Percentiles rank a stretch among this genome's conserved stretches.
Evolutionary conservation across 2,329 filamentous ascomycete genomes (phyloP).

Genomic region (Nemania serpens): DNA sequence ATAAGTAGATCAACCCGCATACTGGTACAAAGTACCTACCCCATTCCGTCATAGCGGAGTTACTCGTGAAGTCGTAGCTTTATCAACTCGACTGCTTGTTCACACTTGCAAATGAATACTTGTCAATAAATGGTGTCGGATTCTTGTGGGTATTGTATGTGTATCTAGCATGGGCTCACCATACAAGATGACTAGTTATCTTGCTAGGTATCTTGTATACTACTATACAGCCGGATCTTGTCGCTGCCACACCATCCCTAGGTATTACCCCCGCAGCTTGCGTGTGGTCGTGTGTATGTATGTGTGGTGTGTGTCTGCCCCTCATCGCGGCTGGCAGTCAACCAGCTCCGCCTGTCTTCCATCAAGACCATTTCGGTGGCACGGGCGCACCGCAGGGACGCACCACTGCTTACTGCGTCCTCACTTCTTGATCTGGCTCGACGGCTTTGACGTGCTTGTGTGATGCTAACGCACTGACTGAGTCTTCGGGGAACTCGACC

Average conservation of each 20-base stretch:
- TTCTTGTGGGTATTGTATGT: background rate
- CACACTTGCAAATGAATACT: background rate
- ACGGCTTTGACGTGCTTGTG: slow-evolving; percentile 75
- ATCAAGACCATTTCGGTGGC: too few relatives aligned
- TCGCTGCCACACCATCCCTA: background rate
- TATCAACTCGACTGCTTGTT: background rate
- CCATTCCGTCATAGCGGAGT: background rate
- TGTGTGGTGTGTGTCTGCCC: slow-evolving; percentile 14
- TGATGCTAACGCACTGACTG: slow-evolving; percentile 66
- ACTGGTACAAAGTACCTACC: background rate
- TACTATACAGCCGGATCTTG: background rate
- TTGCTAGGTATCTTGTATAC: too few relatives aligned
- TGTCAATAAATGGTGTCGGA: background rate
- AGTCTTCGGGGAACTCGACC: slow-evolving; percentile 72
- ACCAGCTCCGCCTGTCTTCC: too few relatives aligned
- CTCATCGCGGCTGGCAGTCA: slow-evolving; percentile 8
- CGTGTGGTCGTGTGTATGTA: too few relatives aligned
- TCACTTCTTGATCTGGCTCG: slow-evolving; percentile 74
- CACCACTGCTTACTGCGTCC: slow-evolving; percentile 68
- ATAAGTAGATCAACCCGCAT: too few relatives aligned
- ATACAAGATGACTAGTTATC: background rate
- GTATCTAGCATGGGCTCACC: background rate
- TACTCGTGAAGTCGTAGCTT: background rate
- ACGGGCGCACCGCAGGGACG: too few relatives aligned
- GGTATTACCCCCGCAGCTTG: slow-evolving; percentile 12